Percentiles rank a stretch among this genome's conserved stretches.
These are phyloP conservation scores for Tetrapisispora fleetii DNA, from an alignment of 805 yeast genomes.

Conservation along the genomic window DNA sequence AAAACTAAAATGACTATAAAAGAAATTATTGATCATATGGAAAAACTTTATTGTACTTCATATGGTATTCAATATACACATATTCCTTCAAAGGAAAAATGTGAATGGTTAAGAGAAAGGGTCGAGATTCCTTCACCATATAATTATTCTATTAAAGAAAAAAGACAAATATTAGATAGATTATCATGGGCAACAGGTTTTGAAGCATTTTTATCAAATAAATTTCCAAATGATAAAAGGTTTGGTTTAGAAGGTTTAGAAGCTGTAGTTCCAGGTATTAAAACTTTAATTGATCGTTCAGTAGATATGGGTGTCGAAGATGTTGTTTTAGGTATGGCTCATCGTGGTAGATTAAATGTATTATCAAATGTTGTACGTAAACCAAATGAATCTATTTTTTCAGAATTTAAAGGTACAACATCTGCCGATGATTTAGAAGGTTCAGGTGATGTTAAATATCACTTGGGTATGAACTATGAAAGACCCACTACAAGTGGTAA, in stretches of 20 bases:
- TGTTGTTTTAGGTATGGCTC: constrained; percentile 98
- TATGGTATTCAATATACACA: constrained; percentile 95
- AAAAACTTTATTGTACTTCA: constrained; percentile 73
- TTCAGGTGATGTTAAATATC: constrained; percentile 98
- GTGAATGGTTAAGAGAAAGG: constrained; percentile 98
- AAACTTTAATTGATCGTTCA: constrained; percentile 86
- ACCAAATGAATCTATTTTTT: constrained; percentile 95
- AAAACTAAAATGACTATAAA: constrained; percentile 55
- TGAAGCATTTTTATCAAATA: constrained; percentile 84
- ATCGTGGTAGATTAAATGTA: constrained; percentile 97
- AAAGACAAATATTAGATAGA: constrained; percentile 93
- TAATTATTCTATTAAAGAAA: constrained; percentile 76
- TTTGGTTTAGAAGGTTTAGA: constrained; percentile 99
- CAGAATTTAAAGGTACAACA: constrained; percentile 80
- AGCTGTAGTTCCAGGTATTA: constrained; percentile 92
- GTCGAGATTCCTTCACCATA: constrained; percentile 86
- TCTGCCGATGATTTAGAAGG: constrained; percentile 74
- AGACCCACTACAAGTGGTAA: constrained; percentile 99
- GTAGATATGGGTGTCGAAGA: constrained; percentile 92
- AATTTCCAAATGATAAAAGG: constrained; percentile 97
- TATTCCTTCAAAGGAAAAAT: constrained; percentile 87
- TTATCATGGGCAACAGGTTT: constrained; percentile 93
- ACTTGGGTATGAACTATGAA: constrained; percentile 97
- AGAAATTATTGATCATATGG: constrained; percentile 72
- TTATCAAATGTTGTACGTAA: constrained; percentile 96